Evolutionary conservation across 1,284 basidiomycete genomes (phyloP).

Genomic region (Vanrija sp.): DNA sequence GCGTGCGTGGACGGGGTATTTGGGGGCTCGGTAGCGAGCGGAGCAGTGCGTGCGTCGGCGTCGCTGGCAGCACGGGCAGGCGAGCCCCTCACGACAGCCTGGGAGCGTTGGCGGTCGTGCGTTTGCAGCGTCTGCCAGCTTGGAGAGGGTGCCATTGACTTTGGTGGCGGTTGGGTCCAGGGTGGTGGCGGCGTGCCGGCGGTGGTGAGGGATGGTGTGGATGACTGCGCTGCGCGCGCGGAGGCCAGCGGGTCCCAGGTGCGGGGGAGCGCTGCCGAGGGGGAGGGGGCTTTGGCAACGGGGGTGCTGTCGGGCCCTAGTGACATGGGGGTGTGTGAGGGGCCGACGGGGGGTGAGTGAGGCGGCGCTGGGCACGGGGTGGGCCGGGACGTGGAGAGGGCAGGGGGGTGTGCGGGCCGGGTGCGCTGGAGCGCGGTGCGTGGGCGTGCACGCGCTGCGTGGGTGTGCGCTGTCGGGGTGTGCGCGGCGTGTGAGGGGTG

Average conservation of each 20-base stretch:
- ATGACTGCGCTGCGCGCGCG: not conserved
- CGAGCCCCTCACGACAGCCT: not conserved
- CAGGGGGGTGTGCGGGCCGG: not conserved
- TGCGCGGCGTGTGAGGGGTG: not conserved
- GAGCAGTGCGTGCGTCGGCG: not conserved
- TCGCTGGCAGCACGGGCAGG: not conserved
- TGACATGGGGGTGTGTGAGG: not conserved
- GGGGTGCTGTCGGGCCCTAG: not conserved
- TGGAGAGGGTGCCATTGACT: not conserved
- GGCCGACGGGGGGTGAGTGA: not conserved
- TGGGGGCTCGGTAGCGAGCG: no score
- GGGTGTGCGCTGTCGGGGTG: no score
- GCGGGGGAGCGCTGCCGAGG: not conserved
- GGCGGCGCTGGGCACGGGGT: no score
- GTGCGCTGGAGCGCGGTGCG: no score
- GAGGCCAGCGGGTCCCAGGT: not conserved
- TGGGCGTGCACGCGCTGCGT: no score
- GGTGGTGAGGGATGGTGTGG: not conserved
- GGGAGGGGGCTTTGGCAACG: not conserved
- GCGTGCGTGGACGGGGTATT: no score
- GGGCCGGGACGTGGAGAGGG: not conserved
- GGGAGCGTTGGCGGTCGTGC: not conserved
- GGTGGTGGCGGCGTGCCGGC: not conserved
- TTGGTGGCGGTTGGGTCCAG: conserved; percentile 3
- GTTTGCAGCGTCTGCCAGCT: not conserved